Percentiles rank a stretch among this genome's conserved stretches.
Conservation (phyloP, 495 filamentous ascomycete genomes). For the Xylaria palmicola region DNA sequence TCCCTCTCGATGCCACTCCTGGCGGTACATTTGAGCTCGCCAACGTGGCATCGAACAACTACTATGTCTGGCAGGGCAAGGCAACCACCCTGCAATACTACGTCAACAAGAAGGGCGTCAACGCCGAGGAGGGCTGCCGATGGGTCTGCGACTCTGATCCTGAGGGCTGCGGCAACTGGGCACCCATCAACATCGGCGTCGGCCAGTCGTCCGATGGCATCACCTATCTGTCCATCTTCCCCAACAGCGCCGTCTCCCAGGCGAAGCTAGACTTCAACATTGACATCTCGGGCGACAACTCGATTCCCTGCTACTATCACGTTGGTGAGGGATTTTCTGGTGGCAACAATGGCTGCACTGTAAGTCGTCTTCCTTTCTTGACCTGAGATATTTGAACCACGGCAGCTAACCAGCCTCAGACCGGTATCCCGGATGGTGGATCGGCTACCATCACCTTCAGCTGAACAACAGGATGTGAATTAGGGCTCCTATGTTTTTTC, state of each 20-base stretch:
- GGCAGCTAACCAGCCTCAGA: constrained; percentile 31
- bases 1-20: constrained; percentile 64
- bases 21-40: constrained; percentile 62
- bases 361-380: constrained; percentile 38
- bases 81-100: constrained; percentile 94
- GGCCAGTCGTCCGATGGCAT: constrained; percentile 59
- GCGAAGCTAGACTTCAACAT: constrained; percentile 71
- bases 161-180: constrained; percentile 71
- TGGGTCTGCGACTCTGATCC: constrained; percentile 64
- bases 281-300: constrained; percentile 63
- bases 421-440: constrained; percentile 37
- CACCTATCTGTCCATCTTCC: constrained; percentile 83
- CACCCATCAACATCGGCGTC: constrained; percentile 85
- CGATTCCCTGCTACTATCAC: constrained; percentile 68
- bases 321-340: constrained; percentile 59
- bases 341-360: constrained; percentile 66
- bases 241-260: constrained; percentile 58
- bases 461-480: constrained; percentile 18
- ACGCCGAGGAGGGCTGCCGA: constrained; percentile 67
- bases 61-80: constrained; percentile 75
- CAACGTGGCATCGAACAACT: constrained; percentile 65
- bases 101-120: constrained; percentile 75
- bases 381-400: neutral
- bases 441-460: constrained; percentile 39
- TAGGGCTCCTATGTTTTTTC: constrained; percentile 18